phyloP scores from a whole-genome alignment of 2,329 filamentous ascomycete species.

The Diaporthe velutina region DNA sequence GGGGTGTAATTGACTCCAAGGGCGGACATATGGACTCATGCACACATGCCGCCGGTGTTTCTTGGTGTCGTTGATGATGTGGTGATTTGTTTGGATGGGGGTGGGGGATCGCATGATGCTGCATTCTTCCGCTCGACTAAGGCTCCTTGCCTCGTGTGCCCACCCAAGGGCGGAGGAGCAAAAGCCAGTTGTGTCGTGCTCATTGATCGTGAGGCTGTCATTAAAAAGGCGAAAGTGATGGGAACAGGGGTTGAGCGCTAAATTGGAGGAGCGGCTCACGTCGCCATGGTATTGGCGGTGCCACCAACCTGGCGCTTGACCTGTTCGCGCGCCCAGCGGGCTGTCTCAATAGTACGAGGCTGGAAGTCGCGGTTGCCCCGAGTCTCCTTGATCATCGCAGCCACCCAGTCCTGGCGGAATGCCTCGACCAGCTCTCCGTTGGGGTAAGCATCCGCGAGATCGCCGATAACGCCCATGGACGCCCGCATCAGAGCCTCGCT shows the following conservation, averaged over 20 bases:
- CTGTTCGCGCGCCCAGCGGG: conserved; percentile 96
- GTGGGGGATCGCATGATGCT: conserved; percentile 28
- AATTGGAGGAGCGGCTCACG: conserved; percentile 49
- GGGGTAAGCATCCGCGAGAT: conserved; percentile 93
- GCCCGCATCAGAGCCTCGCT: conserved; percentile 93
- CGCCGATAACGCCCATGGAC: conserved; percentile 97
- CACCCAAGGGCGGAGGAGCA: neutral
- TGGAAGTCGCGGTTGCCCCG: conserved; percentile 90
- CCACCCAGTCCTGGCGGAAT: conserved; percentile 94
- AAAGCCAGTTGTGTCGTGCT: conserved; percentile 35
- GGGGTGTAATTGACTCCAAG: conserved; percentile 47
- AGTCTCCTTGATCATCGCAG: conserved; percentile 89
- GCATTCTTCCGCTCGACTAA: conserved; percentile 30
- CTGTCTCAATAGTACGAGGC: conserved; percentile 89
- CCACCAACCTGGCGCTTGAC: conserved; percentile 89
- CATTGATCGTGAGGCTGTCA: conserved; percentile 31
- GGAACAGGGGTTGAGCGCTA: conserved; percentile 30
- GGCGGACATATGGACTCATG: conserved; percentile 47
- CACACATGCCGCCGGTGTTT: conserved; percentile 47
- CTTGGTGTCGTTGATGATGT: conserved; percentile 44
- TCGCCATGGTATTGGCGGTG: conserved; percentile 63
- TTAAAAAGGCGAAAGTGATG: conserved; percentile 39
- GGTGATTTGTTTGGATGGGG: conserved; percentile 28
- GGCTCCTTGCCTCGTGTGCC: conserved; percentile 20
- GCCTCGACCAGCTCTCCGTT: conserved; percentile 86